Percentiles rank a stretch among this genome's conserved stretches.
Evolutionary conservation across 1,284 basidiomycete genomes (phyloP).

Genomic region (Schizopora paradoxa): DNA sequence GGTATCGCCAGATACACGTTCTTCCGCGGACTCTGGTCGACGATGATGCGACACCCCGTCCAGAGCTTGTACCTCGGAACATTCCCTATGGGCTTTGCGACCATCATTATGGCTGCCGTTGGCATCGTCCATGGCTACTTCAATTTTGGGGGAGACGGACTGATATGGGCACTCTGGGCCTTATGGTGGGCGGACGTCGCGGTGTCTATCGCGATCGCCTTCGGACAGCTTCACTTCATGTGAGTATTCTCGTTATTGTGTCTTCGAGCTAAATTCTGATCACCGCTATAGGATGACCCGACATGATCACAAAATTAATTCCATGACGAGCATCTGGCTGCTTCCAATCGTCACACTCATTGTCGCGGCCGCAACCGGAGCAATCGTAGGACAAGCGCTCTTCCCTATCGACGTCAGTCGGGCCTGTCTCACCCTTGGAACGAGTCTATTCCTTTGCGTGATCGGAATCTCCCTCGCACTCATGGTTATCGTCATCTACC

Average conservation of each 20-base stretch:
- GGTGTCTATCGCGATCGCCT: conserved; percentile 53
- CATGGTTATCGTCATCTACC: conserved; percentile 24
- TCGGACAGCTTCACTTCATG: conserved; percentile 66
- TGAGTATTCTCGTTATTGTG: conserved; percentile 27
- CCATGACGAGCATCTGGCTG: conserved; percentile 60
- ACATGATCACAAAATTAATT: conserved; percentile 52
- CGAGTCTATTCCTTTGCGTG: conserved; percentile 39
- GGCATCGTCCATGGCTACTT: conserved; percentile 38
- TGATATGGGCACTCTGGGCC: conserved; percentile 58
- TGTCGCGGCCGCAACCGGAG: conserved; percentile 64
- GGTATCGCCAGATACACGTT: conserved; percentile 48
- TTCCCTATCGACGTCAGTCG: conserved; percentile 44
- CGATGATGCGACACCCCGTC: conserved; percentile 54
- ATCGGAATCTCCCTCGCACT: conserved; percentile 36
- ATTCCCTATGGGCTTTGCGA: conserved; percentile 68
- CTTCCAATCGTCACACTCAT: conserved; percentile 70
- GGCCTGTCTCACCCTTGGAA: conserved; percentile 40
- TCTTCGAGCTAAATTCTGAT: not conserved
- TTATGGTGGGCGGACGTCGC: conserved; percentile 72
- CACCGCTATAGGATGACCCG: conserved; percentile 45
- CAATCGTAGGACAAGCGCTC: conserved; percentile 48
- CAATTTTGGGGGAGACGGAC: conserved; percentile 46
- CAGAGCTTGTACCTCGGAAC: conserved; percentile 66
- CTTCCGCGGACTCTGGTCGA: conserved; percentile 51
- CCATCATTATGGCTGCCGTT: conserved; percentile 51